Evolutionary conservation across 1,284 basidiomycete species (phyloP).

Genomic region (Chalciporus sp.): DNA sequence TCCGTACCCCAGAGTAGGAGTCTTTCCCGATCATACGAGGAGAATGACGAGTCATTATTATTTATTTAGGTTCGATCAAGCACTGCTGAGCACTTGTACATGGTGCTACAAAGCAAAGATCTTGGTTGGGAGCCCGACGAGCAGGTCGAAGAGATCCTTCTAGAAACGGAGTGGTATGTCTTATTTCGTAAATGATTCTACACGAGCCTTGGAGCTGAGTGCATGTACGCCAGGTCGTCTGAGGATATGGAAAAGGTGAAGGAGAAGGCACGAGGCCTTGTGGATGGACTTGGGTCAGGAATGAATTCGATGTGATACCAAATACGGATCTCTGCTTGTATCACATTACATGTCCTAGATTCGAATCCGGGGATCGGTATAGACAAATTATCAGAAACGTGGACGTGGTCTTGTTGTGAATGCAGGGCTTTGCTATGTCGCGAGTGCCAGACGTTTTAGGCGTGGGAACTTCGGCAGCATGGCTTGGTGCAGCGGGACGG

Average conservation of each 20-base stretch:
- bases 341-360: background rate
- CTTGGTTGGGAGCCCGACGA: constrained; percentile 65
- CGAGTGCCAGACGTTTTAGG: constrained; percentile 10
- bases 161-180: constrained; percentile 81
- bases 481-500: constrained; percentile 10
- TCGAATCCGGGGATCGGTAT: background rate
- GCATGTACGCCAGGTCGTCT: constrained; percentile 44
- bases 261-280: constrained; percentile 37
- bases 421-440: background rate
- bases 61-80: constrained; percentile 67
- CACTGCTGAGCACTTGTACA: constrained; percentile 81
- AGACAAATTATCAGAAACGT: background rate
- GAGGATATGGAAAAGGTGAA: constrained; percentile 36
- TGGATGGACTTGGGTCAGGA: constrained; percentile 32
- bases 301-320: constrained; percentile 27
- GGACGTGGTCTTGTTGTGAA: background rate
- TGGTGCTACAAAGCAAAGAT: constrained; percentile 70
- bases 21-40: constrained; percentile 14
- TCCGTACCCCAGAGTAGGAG: constrained; percentile 73
- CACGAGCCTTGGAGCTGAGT: constrained; percentile 33
- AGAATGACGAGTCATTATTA: constrained; percentile 5
- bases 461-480: constrained; percentile 26
- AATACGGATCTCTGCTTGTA: background rate
- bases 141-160: constrained; percentile 67
- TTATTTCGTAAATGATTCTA: constrained; percentile 7